Evolutionary conservation across 139 green algal species (phyloP).

Genomic region (Coccomyxa sp.): DNA sequence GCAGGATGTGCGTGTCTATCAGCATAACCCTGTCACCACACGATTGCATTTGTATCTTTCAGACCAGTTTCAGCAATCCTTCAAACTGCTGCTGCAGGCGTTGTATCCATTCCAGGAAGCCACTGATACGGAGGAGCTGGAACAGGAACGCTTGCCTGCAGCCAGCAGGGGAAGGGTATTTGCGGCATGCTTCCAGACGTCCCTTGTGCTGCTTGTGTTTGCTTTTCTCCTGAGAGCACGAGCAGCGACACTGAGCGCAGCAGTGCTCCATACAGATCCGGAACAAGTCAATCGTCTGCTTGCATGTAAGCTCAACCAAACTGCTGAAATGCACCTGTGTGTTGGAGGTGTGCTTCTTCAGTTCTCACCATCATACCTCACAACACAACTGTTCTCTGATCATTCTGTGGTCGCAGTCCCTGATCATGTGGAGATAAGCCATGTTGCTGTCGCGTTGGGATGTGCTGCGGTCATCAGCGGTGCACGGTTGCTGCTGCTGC

Average conservation of each 20-base stretch:
- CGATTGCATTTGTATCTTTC: no score
- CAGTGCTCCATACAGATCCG: slow-evolving; percentile 28
- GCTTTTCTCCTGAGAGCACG: slow-evolving; percentile 8
- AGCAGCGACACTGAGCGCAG: slow-evolving; percentile 12
- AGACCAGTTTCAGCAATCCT: no score
- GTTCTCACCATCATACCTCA: not conserved
- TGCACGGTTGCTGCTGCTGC: slow-evolving; percentile 44
- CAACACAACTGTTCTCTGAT: not conserved
- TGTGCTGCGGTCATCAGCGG: slow-evolving; percentile 56
- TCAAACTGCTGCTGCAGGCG: no score
- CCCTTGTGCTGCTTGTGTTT: not conserved
- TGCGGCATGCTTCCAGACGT: slow-evolving; percentile 4
- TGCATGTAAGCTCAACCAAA: not conserved
- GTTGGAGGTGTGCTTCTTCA: not conserved
- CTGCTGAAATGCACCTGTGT: not conserved
- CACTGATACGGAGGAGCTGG: no score
- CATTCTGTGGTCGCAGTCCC: not conserved
- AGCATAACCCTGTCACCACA: no score
- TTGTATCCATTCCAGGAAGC: no score
- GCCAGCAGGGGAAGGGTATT: slow-evolving; percentile 6
- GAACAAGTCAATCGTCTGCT: slow-evolving; percentile 30
- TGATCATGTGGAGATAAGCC: not conserved
- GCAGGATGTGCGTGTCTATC: no score
- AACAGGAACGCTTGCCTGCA: no score
- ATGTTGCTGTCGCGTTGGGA: slow-evolving; percentile 6